Evolutionary conservation across 192 early-diverging fungal species (phyloP), one percentile per base, ranked within the genome.

Genomic region (Dimargaris cristalligena): DNA sequence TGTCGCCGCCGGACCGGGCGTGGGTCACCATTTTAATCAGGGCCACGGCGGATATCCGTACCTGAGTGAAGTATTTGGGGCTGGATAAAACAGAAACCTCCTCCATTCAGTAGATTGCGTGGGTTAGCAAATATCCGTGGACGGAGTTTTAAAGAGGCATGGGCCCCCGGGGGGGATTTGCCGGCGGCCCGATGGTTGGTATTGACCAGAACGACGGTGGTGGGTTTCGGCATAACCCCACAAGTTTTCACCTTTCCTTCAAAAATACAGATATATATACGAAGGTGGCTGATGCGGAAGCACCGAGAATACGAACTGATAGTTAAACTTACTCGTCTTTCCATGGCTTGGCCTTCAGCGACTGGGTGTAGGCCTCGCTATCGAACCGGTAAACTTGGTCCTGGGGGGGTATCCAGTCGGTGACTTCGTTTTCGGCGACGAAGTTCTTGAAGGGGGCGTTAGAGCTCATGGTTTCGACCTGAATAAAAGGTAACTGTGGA

Each of bases 1-100:
- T 87, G 58, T 78, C 79, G 52, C 92, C 93, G 34, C 95, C 95
- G 0, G 92, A 95, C 44, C 92, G 79, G n/a, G 95, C 94, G 67
- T 99, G 95, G 82, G 91, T 48, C 68, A 92, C 92, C 92, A 98
- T 98, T 62, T 98, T 98, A 62, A 98, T 91, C 65, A 98, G 66
- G 4, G 95, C 95, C 30, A 96, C 82, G 2, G 93, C 92, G 22
- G 92, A 95, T 31, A 98, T 89, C 58, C 89, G 81, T 30, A 95
- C 85, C 70, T 85, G 76, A 41, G 80, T 89, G 70, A 87, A 94
- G 61, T 91, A 78, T 57, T 89, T 81, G 63, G 86, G 83, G 68
- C 84, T 91, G 73, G 3, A 4, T 22, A 47, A 6, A 52, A n/a
- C n/a, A n/a, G n/a, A n/a, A n/a, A n/a, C n/a, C n/a, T n/a, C n/a